Evolutionary conservation across 2,329 filamentous ascomycete genomes (phyloP).

Genomic region (Reticulascus tulasneorum): DNA sequence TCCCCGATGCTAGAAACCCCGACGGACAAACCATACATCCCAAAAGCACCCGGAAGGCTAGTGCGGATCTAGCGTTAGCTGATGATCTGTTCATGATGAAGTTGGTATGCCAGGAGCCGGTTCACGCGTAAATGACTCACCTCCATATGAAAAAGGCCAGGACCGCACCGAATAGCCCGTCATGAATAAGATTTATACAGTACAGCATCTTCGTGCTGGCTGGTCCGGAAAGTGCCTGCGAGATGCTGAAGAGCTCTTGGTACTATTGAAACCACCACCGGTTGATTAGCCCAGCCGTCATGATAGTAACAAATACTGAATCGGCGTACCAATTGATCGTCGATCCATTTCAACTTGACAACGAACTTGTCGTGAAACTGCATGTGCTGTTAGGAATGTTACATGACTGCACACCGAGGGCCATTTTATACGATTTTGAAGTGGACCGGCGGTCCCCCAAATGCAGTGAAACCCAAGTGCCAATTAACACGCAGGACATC

Average conservation of each 20-base stretch:
- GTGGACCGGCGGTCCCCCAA: conserved; percentile 63
- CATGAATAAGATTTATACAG: conserved; percentile 57
- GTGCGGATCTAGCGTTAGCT: neutral
- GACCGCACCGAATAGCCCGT: conserved; percentile 52
- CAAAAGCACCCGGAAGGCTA: conserved; percentile 60
- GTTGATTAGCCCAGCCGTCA: neutral
- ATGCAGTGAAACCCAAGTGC: conserved; percentile 59
- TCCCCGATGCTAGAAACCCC: conserved; percentile 55
- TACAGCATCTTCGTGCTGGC: conserved; percentile 65
- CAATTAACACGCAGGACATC: conserved; percentile 30
- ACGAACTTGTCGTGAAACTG: conserved; percentile 58
- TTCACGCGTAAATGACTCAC: conserved; percentile 24
- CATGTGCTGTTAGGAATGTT: neutral
- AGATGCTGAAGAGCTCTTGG: conserved; percentile 63
- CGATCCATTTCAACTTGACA: conserved; percentile 54
- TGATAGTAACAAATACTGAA: neutral
- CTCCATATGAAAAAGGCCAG: conserved; percentile 57
- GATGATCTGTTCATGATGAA: neutral
- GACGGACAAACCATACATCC: conserved; percentile 59
- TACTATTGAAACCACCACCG: conserved; percentile 56
- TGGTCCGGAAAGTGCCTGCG: conserved; percentile 60
- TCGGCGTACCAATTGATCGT: conserved; percentile 53
- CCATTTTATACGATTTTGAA: conserved; percentile 50
- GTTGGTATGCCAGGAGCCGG: neutral
- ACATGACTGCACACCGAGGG: neutral